A percentile compares a stretch with the other conserved stretches of the same genome.
These are phyloP conservation scores for Acacia pycnantha DNA, from an alignment of 331 rosid species.

Conservation along the genomic window DNA sequence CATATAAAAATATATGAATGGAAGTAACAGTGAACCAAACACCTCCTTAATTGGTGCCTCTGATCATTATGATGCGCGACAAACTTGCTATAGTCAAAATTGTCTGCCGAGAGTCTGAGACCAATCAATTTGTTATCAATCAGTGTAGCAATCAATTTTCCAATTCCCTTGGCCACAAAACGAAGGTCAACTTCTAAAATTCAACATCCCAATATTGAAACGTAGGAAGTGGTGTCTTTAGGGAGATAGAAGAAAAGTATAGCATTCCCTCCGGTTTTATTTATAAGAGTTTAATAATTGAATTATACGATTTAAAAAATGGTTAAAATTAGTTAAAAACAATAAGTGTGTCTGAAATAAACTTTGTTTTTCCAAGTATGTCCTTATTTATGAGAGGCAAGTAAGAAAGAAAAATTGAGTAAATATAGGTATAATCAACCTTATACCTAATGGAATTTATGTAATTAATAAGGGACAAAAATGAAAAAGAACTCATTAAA, in stretches of 20 bases:
- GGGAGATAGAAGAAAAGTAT: no score
- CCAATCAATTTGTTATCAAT: background rate
- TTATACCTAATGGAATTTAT: no score
- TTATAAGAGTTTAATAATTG: no score
- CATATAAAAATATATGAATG: background rate
- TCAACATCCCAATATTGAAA: background rate
- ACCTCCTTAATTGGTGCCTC: background rate
- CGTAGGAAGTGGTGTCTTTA: background rate
- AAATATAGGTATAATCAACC: no score
- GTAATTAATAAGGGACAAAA: no score
- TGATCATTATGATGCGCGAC: background rate
- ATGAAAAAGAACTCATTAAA: no score
- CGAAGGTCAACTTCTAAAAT: background rate
- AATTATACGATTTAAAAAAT: no score
- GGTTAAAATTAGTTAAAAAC: no score
- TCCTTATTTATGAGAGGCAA: no score
- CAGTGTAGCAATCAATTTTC: background rate
- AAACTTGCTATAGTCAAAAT: slow-evolving; percentile 34
- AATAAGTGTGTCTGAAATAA: no score
- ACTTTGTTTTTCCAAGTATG: no score
- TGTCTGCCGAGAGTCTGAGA: slow-evolving; percentile 43
- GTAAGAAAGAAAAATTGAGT: no score
- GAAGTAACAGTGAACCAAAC: background rate
- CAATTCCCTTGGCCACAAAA: background rate
- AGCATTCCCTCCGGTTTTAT: fast-evolving